Evolutionary conservation across 257 asterid genomes (phyloP).

Genomic region (Capsicum pubescens): DNA sequence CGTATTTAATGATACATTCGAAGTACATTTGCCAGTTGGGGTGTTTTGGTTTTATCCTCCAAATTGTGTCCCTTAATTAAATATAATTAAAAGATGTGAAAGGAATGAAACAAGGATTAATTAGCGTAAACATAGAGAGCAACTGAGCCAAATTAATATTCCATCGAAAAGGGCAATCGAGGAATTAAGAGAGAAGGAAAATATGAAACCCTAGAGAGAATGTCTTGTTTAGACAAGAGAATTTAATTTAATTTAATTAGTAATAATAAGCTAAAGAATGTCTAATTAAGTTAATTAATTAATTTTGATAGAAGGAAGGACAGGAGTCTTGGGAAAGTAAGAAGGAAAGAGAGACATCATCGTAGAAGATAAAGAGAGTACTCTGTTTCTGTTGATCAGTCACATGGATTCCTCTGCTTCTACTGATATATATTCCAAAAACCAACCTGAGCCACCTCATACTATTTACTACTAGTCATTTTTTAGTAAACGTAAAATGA

Average conservation of each 20-base stretch:
- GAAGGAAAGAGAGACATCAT: slow-evolving; percentile 30
- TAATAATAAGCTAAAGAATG: background rate
- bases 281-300: slow-evolving; percentile 1
- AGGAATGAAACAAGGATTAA: slow-evolving; percentile 24
- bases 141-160: slow-evolving; percentile 19
- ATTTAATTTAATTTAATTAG: background rate
- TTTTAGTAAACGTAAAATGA: too few species aligned
- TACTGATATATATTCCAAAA: slow-evolving; percentile 24
- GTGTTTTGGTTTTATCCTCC: slow-evolving; percentile 13
- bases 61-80: slow-evolving; percentile 18
- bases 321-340: slow-evolving; percentile 36
- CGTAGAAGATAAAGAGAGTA: slow-evolving; percentile 30
- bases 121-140: background rate
- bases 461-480: background rate
- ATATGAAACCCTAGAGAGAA: slow-evolving; percentile 24
- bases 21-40: slow-evolving; percentile 21
- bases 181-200: background rate
- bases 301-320: background rate
- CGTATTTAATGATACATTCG: slow-evolving; percentile 18
- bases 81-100: slow-evolving; percentile 6
- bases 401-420: slow-evolving; percentile 36
- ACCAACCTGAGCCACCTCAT: slow-evolving; percentile 20
- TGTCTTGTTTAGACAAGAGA: slow-evolving; percentile 8
- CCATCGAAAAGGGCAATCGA: slow-evolving; percentile 23
- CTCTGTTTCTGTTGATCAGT: slow-evolving; percentile 32